phyloP scores from a whole-genome alignment of 805 yeast species.

The Schizosaccharomyces japonicus region DNA sequence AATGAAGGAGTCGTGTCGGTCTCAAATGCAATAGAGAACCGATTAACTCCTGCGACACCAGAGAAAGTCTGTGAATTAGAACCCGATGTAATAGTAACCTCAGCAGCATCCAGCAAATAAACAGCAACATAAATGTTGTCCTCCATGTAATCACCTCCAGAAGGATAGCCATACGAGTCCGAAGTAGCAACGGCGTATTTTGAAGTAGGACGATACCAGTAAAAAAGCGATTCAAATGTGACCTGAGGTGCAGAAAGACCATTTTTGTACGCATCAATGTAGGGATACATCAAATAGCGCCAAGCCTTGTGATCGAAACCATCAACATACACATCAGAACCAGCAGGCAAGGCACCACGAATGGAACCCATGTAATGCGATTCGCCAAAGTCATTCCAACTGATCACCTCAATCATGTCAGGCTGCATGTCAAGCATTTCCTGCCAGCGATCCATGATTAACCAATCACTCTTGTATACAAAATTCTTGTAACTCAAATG shows the following conservation, averaged over 20 bases:
- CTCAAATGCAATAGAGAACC: neutral
- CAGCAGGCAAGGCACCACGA: slow-evolving; percentile 2
- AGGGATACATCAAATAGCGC: neutral
- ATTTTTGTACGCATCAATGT: neutral
- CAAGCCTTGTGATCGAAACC: slow-evolving; percentile 2
- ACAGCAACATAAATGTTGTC: neutral
- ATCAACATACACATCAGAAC: slow-evolving; percentile 1
- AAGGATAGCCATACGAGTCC: neutral
- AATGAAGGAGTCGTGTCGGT: neutral
- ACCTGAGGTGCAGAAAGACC: neutral
- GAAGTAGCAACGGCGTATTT: neutral
- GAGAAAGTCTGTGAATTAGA: neutral
- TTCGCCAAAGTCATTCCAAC: slow-evolving; percentile 8
- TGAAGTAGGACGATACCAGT: slow-evolving; percentile 3
- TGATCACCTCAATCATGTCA: slow-evolving; percentile 6
- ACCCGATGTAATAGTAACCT: neutral
- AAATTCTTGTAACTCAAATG: slow-evolving; percentile 6
- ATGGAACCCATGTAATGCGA: slow-evolving; percentile 7
- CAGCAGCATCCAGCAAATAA: slow-evolving; percentile 1
- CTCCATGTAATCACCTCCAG: neutral
- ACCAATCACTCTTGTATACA: slow-evolving; percentile 5
- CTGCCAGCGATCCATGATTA: slow-evolving; percentile 5
- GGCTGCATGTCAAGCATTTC: slow-evolving; percentile 6
- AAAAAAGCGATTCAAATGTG: neutral
- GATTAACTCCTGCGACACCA: neutral